Percentiles rank a stretch among this genome's conserved stretches.
These are phyloP conservation scores for Aspergillus aculeatus DNA, from an alignment of 2,329 filamentous ascomycete species.

Conservation along the genomic window DNA sequence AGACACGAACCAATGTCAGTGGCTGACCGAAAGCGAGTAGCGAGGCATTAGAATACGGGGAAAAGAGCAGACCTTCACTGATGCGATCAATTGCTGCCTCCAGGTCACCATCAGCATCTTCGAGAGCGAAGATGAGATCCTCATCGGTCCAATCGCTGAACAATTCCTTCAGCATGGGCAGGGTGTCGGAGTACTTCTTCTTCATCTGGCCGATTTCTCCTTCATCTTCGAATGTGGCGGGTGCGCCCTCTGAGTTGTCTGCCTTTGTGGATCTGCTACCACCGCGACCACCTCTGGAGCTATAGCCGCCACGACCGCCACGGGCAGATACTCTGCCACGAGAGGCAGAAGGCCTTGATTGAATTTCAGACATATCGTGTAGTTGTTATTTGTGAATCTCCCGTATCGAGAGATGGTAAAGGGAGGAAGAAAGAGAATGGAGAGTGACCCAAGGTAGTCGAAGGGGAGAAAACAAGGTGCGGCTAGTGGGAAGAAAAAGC, in stretches of 20 bases:
- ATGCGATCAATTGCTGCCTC: conserved; percentile 52
- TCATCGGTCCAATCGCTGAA: conserved; percentile 95
- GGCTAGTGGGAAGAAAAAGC: conserved; percentile 32
- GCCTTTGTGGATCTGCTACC: conserved; percentile 69
- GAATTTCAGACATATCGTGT: conserved; percentile 86
- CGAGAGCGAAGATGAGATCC: conserved; percentile 87
- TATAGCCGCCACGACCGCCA: conserved; percentile 77
- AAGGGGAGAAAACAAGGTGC: conserved; percentile 30
- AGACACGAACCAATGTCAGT: conserved; percentile 13
- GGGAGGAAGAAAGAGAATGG: conserved; percentile 23
- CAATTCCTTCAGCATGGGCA: conserved; percentile 82
- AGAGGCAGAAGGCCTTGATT: conserved; percentile 75
- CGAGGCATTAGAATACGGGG: background rate
- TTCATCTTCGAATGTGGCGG: conserved; percentile 70
- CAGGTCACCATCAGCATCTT: conserved; percentile 63
- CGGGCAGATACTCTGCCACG: conserved; percentile 89
- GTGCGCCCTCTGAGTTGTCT: conserved; percentile 60
- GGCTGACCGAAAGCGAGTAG: background rate
- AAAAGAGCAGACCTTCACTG: conserved; percentile 44
- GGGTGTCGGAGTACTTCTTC: conserved; percentile 78
- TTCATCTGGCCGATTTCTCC: conserved; percentile 89
- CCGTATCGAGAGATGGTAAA: conserved; percentile 24
- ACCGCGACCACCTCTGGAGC: conserved; percentile 68
- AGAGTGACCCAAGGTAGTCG: conserved; percentile 27
- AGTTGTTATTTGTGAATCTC: conserved; percentile 32